Evolutionary conservation across 2,329 filamentous ascomycete species (phyloP).

Genomic region (Xylogone sp.): DNA sequence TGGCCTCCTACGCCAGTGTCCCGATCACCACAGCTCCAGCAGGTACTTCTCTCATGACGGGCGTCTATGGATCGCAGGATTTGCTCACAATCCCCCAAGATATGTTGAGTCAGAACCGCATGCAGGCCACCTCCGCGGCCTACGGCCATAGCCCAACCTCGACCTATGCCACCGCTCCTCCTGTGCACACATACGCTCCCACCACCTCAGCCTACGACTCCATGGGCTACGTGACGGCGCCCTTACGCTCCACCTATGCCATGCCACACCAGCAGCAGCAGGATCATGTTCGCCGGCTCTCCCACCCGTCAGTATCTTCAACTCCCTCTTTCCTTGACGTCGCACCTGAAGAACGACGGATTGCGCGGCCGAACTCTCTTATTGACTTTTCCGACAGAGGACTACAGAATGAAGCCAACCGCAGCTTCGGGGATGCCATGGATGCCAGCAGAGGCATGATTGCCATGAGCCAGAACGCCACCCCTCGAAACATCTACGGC

Average conservation of each 20-base stretch:
- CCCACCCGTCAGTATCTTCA: constrained; percentile 75
- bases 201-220: constrained; percentile 66
- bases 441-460: constrained; percentile 94
- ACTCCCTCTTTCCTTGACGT: constrained; percentile 37
- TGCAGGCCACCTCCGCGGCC: constrained; percentile 56
- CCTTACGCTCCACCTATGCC: constrained; percentile 55
- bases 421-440: constrained; percentile 81
- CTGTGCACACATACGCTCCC: constrained; percentile 25
- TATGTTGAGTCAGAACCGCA: constrained; percentile 64
- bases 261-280: constrained; percentile 29
- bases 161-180: constrained; percentile 62
- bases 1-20: constrained; percentile 70
- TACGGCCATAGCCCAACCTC: constrained; percentile 64
- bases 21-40: constrained; percentile 64
- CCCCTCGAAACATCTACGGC: constrained; percentile 85
- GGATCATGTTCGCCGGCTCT: constrained; percentile 63
- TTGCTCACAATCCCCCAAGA: constrained; percentile 74
- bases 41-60: constrained; percentile 59
- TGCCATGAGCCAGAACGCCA: constrained; percentile 93
- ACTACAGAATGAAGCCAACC: constrained; percentile 52
- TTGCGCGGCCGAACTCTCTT: constrained; percentile 54
- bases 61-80: constrained; percentile 58
- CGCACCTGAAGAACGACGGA: constrained; percentile 18
- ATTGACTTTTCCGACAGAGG: constrained; percentile 62
- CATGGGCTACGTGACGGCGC: constrained; percentile 68